Base-by-base conservation (phyloP, 495 filamentous ascomycete species). In the Corynascus novoguineensis region DNA sequence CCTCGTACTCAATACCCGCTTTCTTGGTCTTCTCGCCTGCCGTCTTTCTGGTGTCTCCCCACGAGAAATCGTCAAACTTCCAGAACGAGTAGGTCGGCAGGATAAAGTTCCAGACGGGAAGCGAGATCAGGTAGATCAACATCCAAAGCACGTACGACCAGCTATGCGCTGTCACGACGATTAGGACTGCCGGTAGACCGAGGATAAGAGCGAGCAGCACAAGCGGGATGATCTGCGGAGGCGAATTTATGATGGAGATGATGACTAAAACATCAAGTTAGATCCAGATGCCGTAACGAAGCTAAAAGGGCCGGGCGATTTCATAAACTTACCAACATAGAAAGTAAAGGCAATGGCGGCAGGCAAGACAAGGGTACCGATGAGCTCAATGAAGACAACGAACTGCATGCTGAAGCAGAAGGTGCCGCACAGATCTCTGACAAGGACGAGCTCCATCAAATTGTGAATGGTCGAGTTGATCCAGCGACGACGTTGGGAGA, bases 361-460 rank as follows among this genome's bases (percentile, higher is more conserved):
- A 0, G 93, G 95, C 4, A 99, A 77, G 12, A 99, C 95, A 42
- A 97, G 77, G 0, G 95, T 97, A 45, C 95, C 95, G 47, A 97
- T 81, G 41, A 99, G 79, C 68, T 99, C 93, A 65, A 99, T 90
- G 71, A 90, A 95, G 55, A 99, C 86, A 52, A 97, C 86, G 67
- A 97, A 97, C 70, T 99, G 95, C 95, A 99, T 99, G 74, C 88
- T 95, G 78, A 99, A 99, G 79, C 95, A 99, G 76, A 99, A 99
- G 0, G 95, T 99, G 47, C 95, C 95, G 67, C 95, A 99, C 5
- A 99, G 81, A 76, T 99, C 95, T 49, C 91, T 81, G 25, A 99
- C 95, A 6, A 97, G 82, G 27, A 97, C 88, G 19, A 99, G 82
- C 71, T 99, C 95, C 85, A 99, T 95, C 41, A 97, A 77, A 64